Evolutionary conservation across 306 rosid species (phyloP).

Genomic region (Dalbergia cultrata): DNA sequence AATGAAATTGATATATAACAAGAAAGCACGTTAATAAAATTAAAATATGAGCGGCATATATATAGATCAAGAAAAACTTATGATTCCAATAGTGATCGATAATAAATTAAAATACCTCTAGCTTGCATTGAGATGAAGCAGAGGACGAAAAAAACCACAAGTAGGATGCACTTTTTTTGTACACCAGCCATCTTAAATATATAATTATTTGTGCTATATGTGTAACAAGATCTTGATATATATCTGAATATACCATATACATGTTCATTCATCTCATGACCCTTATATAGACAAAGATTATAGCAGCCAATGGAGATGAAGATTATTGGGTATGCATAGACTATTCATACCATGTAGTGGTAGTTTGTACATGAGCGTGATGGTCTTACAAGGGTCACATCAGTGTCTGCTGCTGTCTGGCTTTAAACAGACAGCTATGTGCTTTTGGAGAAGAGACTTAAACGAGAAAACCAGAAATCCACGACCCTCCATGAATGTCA

Average conservation of each 20-base stretch:
- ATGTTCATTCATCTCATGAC: slow-evolving; percentile 14
- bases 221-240: neutral
- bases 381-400: slow-evolving; percentile 62
- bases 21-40: neutral
- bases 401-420: slow-evolving; percentile 72
- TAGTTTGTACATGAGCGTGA: slow-evolving; percentile 50
- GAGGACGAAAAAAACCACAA: slow-evolving; percentile 62
- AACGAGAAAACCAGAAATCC: slow-evolving; percentile 32
- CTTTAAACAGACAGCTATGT: slow-evolving; percentile 40
- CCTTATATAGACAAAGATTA: slow-evolving; percentile 53
- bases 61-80: slow-evolving; percentile 8
- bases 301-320: slow-evolving; percentile 23
- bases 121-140: slow-evolving; percentile 63
- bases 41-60: no score
- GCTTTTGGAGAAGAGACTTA: slow-evolving; percentile 30
- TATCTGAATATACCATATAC: slow-evolving; percentile 5
- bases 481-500: slow-evolving; percentile 36
- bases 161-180: slow-evolving; percentile 55
- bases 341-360: slow-evolving; percentile 30
- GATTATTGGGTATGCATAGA: slow-evolving; percentile 38
- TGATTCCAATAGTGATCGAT: neutral
- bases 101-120: slow-evolving; percentile 55
- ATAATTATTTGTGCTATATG: neutral
- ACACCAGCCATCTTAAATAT: slow-evolving; percentile 46
- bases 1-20: neutral